Evolutionary conservation across 2,329 filamentous ascomycete genomes (phyloP), one percentile per base, ranked within the genome.

Genomic region (Fusarium compactum): DNA sequence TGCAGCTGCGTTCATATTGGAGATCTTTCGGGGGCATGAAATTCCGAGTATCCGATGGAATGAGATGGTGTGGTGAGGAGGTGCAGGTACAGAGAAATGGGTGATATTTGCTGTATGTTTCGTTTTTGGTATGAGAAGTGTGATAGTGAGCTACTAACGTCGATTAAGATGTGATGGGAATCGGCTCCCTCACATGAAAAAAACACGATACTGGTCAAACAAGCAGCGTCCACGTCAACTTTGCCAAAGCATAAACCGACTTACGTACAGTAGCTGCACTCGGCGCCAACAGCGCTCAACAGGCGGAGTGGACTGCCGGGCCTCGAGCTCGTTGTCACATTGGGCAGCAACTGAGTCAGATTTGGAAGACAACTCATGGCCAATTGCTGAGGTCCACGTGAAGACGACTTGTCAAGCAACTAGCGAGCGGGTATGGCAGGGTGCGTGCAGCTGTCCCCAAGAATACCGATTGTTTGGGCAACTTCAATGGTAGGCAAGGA

Each of bases 341-440:
- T 74, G 75, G 75, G 75, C 74, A 76, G 62, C 74, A 76, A 74
- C 41, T 66, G 52, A 62, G 69, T 62, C 68, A 57, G 63, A 48
- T 58, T 54, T 52, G 45, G 59, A 52, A 47, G 63, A 58, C 71
- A 68, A 52, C 47, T 51, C 41, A 65, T 27, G 53, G 52, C 71
- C 71, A 77, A 76, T 76, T 66, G 62, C 34, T 41, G 54, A 24
- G 40, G 51, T 67, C 75, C 75, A 76, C 74, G 74, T 74, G 61
- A 58, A 43, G 55, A 60, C 40, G 41, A 27, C 48, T 50, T 43
- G 53, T 27, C 34, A 58, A 53, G 32, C 58, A 46, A 47, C 53
- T 67, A 41, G 30, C 38, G 54, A 48, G 58, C 40, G 53, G 55
- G 14, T 32, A 51, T 41, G 27, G 24, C 50, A 57, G 46, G 64